Percentiles rank a stretch among this genome's conserved stretches.
Evolutionary conservation across 495 filamentous ascomycete genomes (phyloP).

Genomic region (Parathielavia appendiculata): DNA sequence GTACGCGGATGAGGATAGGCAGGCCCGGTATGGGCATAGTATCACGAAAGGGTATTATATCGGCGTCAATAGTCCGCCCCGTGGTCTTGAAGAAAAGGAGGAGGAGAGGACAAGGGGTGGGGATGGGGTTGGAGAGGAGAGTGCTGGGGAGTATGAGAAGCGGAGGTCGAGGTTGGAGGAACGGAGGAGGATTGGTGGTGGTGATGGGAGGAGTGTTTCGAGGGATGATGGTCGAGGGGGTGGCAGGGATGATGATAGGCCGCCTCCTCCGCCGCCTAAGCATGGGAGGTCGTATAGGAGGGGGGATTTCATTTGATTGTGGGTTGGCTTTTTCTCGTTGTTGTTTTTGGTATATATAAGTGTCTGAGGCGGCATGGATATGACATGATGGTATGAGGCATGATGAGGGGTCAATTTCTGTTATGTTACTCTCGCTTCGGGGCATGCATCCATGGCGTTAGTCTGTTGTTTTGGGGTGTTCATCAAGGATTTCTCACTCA

Average conservation of each 20-base stretch:
- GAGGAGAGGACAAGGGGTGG: neutral
- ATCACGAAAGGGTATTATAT: conserved; percentile 28
- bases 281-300: neutral
- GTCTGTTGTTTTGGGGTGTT: neutral
- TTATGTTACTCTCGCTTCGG: neutral
- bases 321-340: no score
- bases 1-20: neutral
- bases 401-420: neutral
- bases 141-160: conserved; percentile 12
- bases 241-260: neutral
- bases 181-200: neutral
- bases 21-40: conserved; percentile 36
- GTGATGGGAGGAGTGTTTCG: neutral
- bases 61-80: neutral
- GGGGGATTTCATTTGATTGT: neutral
- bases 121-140: conserved; percentile 2
- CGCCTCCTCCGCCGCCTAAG: conserved; percentile 1
- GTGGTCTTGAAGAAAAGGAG: neutral
- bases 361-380: neutral
- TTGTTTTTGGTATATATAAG: neutral
- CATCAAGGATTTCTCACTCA: neutral
- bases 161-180: conserved; percentile 11
- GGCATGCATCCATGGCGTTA: neutral
- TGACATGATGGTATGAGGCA: conserved; percentile 2
- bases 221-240: no score